These are phyloP conservation scores for Chlamydomonas asymmetrica DNA, from an alignment of 139 green algal species.

Conservation along the genomic window DNA sequence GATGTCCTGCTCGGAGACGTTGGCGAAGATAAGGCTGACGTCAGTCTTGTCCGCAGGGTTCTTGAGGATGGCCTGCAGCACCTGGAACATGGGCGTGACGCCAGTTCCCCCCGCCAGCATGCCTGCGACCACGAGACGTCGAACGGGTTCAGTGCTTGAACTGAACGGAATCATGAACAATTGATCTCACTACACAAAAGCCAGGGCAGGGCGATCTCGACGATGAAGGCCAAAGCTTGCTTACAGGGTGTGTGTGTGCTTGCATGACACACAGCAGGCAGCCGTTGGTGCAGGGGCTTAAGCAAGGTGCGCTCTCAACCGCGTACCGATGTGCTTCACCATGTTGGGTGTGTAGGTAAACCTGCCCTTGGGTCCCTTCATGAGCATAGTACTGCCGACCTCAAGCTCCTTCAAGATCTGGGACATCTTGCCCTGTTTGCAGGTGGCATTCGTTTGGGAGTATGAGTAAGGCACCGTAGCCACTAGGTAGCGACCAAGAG, in stretches of 20 bases:
- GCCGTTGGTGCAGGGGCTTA: too few species aligned
- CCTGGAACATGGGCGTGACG: conserved; percentile 96
- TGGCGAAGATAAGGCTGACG: conserved; percentile 86
- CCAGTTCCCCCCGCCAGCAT: conserved; percentile 96
- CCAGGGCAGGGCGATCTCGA: too few species aligned
- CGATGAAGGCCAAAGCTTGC: too few species aligned
- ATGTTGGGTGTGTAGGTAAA: conserved; percentile 77
- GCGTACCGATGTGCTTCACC: conserved; percentile 70
- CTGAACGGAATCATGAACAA: too few species aligned
- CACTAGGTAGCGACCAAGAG: too few species aligned
- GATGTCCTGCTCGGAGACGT: conserved; percentile 90
- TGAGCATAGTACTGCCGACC: conserved; percentile 75
- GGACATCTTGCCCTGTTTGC: conserved; percentile 79
- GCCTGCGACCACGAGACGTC: conserved; percentile 47
- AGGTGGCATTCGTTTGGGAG: too few species aligned
- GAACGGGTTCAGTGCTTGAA: background rate
- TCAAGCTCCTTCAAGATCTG: conserved; percentile 78
- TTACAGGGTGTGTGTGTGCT: too few species aligned
- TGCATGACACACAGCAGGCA: too few species aligned
- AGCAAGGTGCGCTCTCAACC: too few species aligned
- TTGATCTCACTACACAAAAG: background rate
- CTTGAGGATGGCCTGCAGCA: conserved; percentile 68
- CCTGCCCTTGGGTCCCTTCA: conserved; percentile 88
- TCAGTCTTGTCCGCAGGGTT: conserved; percentile 73
- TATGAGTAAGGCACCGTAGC: too few species aligned